phyloP scores from a whole-genome alignment of 768 basidiomycete genomes.

The Baorangia bicolor region DNA sequence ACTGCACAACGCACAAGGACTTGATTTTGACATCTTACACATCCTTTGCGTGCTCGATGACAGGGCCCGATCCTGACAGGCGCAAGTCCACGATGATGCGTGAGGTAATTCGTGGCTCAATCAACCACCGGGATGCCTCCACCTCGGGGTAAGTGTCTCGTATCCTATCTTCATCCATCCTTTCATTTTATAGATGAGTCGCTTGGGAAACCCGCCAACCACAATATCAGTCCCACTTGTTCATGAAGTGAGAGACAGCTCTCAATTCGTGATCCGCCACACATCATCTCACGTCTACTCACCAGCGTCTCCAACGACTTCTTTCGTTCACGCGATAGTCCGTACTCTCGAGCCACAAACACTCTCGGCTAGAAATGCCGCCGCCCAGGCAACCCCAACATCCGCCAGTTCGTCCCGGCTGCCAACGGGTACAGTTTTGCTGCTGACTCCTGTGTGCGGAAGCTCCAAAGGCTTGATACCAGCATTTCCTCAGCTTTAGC shows the following conservation, averaged over 20 bases:
- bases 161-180: neutral
- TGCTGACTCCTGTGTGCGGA: constrained; percentile 9
- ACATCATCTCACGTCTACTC: constrained; percentile 3
- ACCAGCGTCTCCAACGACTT: constrained; percentile 6
- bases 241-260: constrained; percentile 13
- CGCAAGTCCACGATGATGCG: constrained; percentile 9
- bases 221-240: constrained; percentile 18
- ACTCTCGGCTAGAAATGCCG: neutral
- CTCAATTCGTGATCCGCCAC: neutral
- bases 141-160: constrained; percentile 16
- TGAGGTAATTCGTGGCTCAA: constrained; percentile 9
- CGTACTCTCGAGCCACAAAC: constrained; percentile 3
- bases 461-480: constrained; percentile 25
- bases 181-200: constrained; percentile 5
- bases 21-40: constrained; percentile 8
- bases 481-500: neutral
- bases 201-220: constrained; percentile 25
- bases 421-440: neutral
- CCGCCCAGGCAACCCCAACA: constrained; percentile 26
- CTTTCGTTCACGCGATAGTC: constrained; percentile 13
- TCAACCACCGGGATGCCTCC: constrained; percentile 34
- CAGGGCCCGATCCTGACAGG: constrained; percentile 10
- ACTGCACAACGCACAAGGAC: constrained; percentile 3
- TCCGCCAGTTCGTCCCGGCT: constrained; percentile 17
- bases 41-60: constrained; percentile 9